Percentiles rank a stretch among this genome's conserved stretches.
phyloP scores from a whole-genome alignment of 176 grass and related monocot genomes.

The Phragmites australis region DNA sequence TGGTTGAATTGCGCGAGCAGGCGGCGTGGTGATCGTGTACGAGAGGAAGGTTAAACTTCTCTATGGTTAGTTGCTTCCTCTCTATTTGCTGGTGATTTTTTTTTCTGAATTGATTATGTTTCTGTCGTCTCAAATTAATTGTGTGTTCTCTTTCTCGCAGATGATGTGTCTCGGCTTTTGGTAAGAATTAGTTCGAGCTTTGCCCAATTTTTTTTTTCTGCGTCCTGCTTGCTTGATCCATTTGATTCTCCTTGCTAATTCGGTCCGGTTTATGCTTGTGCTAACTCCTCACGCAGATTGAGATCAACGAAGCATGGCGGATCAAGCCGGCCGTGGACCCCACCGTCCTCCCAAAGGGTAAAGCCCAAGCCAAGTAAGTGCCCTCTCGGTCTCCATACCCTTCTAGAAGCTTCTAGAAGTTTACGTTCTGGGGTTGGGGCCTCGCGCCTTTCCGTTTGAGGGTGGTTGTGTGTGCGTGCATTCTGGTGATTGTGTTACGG shows the following conservation, averaged over 20 bases:
- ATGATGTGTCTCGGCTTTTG: constrained; percentile 74
- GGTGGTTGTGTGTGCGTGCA: not conserved
- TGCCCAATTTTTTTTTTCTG: not conserved
- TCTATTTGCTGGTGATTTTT: not conserved
- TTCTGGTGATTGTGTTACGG: not conserved
- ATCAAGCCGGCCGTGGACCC: constrained; percentile 50
- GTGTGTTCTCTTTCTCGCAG: constrained; percentile 39
- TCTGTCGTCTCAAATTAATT: not conserved
- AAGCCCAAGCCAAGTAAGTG: constrained; percentile 82
- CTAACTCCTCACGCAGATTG: constrained; percentile 45
- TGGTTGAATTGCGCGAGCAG: constrained; percentile 32
- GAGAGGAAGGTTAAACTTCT: constrained; percentile 91
- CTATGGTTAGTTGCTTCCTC: constrained; percentile 52
- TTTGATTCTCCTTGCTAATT: constrained; percentile 6
- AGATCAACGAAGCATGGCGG: constrained; percentile 71
- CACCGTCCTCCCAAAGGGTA: constrained; percentile 71
- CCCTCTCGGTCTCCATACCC: not conserved
- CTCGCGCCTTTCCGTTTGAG: not conserved
- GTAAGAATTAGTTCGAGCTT: constrained; percentile 32
- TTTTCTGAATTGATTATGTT: not conserved
- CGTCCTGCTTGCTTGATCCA: not conserved
- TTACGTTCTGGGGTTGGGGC: not conserved
- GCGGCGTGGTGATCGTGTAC: constrained; percentile 95
- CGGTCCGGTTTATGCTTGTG: not conserved
- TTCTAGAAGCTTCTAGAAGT: constrained; percentile 21